Evolutionary conservation across 179 eudicot genomes (phyloP), one percentile per base, ranked within the genome.

Genomic region (Beta lomatogona): DNA sequence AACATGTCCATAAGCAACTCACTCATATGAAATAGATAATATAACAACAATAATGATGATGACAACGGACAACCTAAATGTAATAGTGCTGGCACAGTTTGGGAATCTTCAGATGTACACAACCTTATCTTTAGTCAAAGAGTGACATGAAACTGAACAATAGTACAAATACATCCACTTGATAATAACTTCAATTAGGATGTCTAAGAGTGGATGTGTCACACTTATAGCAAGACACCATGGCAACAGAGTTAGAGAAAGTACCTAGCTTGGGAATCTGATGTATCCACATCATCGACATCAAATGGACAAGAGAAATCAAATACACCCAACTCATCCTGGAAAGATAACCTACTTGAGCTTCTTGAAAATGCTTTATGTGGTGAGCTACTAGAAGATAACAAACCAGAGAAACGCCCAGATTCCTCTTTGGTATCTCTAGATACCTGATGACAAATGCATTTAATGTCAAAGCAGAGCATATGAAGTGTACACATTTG

Each of bases 281-380:
- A 87, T 63, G 91, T 80, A 80, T 94, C 98, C 36, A 92, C 91
- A 79, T 96, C 99, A 84, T 96, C 99, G 69, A 96, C 99, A 82
- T 91, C 94, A 88, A 96, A 96, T 58, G 98, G 99, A 80, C 90
- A 91, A 6, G 92, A 86, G 82, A 95, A 93, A 85, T 92, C 98
- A 81, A 79, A 80, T 65, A 85, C 97, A 85, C 89, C 99, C 83
- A 94, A 86, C 71, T 92, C 99, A 84, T 95, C 98, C 84, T 89
- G 98, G 82, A 92, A 94, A 77, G 97, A 94, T 84, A 36, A 36
- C 2, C 92, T 90, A 85, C 99, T 96, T 48, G 99, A 96, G 90
- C 92, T 91, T 86, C 99, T 85, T 19, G 99, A 94, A 86, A 88
- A 85, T 75, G 91, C 97, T 79, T 92, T 85, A 72, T 88, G 94